Evolutionary conservation across 2,329 filamentous ascomycete genomes (phyloP).

Genomic region (Ophiostoma ips): DNA sequence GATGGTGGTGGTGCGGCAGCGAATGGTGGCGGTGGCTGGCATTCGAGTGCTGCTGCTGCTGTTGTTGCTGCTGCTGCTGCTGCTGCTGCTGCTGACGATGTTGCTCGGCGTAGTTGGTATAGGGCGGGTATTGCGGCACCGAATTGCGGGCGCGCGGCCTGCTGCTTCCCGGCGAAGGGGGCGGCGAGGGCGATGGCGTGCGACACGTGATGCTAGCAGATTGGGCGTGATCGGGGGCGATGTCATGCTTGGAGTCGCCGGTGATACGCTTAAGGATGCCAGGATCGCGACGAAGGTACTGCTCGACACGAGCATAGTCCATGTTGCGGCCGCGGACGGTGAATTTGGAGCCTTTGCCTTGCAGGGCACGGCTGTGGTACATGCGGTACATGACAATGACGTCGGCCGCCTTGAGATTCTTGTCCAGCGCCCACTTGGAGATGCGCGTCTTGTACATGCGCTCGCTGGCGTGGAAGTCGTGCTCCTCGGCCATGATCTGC

Average conservation of each 20-base stretch:
- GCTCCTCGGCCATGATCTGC: constrained; percentile 16
- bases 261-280: constrained; percentile 13
- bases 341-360: constrained; percentile 17
- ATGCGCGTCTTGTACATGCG: constrained; percentile 23
- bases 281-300: constrained; percentile 18
- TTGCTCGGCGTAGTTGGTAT: not conserved
- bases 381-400: constrained; percentile 17
- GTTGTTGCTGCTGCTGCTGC: not conserved
- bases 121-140: too few relatives aligned
- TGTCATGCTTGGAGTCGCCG: constrained; percentile 9
- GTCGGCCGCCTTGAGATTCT: constrained; percentile 20
- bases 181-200: constrained; percentile 5
- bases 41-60: not conserved
- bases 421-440: constrained; percentile 21
- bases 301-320: constrained; percentile 18
- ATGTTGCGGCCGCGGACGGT: constrained; percentile 16
- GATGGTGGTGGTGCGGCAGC: not conserved
- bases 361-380: constrained; percentile 15
- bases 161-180: not conserved
- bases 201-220: constrained; percentile 2
- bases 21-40: not conserved
- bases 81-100: too few relatives aligned
- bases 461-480: constrained; percentile 18
- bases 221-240: constrained; percentile 14
- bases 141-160: too few relatives aligned